phyloP scores from a whole-genome alignment of 2,329 filamentous ascomycete species.

The Fusarium keratoplasticum region DNA sequence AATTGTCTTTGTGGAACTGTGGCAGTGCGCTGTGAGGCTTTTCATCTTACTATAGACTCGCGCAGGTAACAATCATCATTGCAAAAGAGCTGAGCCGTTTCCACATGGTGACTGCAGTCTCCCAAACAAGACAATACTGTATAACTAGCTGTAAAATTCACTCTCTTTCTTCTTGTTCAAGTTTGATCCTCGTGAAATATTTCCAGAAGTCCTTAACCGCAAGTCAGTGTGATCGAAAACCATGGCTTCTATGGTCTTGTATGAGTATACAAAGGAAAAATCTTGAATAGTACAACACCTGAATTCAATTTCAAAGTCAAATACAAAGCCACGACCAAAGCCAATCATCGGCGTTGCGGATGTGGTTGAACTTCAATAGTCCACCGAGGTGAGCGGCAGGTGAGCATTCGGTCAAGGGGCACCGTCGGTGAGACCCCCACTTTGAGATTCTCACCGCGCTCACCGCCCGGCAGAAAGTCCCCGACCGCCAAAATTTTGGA shows the following conservation, averaged over 20 bases:
- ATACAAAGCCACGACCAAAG: not conserved
- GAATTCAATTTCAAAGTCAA: not conserved
- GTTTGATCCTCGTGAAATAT: not conserved
- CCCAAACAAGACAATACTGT: slow-evolving; percentile 34
- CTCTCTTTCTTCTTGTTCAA: slow-evolving; percentile 14
- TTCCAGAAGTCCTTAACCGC: no score
- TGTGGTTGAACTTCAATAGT: not conserved
- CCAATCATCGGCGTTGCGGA: not conserved
- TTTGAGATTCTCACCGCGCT: slow-evolving; percentile 11
- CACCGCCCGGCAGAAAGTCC: slow-evolving; percentile 56
- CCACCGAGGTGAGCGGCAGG: slow-evolving; percentile 3
- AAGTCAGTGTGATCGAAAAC: not conserved
- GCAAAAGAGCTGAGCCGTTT: slow-evolving; percentile 39
- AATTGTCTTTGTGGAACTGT: slow-evolving; percentile 38
- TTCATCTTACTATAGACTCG: slow-evolving; percentile 49
- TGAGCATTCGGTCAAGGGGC: not conserved
- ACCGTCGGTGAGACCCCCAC: slow-evolving; percentile 23
- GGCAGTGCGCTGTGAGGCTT: slow-evolving; percentile 47
- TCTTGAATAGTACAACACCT: not conserved
- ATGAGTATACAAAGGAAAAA: not conserved
- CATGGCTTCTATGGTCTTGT: not conserved
- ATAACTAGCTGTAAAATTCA: slow-evolving; percentile 44
- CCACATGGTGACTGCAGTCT: slow-evolving; percentile 28
- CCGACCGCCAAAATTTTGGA: slow-evolving; percentile 55
- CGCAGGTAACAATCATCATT: slow-evolving; percentile 49